These are phyloP conservation scores for Plasmodium coatneyi DNA, from an alignment of 169 alveolate genomes.

Conservation along the genomic window DNA sequence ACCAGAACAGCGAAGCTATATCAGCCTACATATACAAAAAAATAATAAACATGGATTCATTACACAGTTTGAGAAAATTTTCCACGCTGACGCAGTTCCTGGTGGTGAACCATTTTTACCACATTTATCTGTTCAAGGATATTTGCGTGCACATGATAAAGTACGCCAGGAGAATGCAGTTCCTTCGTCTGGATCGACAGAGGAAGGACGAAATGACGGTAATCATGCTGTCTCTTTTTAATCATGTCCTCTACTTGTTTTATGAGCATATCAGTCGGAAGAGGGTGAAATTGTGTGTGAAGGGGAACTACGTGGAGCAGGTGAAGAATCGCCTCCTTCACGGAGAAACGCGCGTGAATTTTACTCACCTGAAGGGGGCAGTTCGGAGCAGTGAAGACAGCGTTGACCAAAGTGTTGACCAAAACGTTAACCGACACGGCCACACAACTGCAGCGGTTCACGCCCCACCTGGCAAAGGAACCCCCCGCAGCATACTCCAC, in stretches of 20 bases:
- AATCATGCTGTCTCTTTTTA: not conserved
- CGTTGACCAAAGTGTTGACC: not conserved
- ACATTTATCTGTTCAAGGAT: slow-evolving; percentile 24
- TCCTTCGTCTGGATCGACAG: not conserved
- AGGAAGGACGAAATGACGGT: not conserved
- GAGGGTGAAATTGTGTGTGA: not conserved
- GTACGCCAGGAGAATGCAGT: not conserved
- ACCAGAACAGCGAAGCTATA: not conserved
- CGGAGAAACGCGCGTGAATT: slow-evolving; percentile 3
- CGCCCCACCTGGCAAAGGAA: not conserved
- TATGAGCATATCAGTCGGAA: slow-evolving; percentile 13
- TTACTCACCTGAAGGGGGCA: not conserved
- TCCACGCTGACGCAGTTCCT: not conserved
- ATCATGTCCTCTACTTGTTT: slow-evolving; percentile 30
- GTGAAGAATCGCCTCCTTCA: not conserved
- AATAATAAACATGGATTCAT: slow-evolving; percentile 30
- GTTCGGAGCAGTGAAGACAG: not conserved
- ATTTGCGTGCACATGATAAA: slow-evolving; percentile 24
- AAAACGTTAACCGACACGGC: not conserved
- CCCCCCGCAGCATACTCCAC: not conserved
- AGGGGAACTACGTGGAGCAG: not conserved
- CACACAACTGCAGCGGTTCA: not conserved
- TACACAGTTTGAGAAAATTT: not conserved
- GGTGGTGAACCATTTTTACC: not conserved
- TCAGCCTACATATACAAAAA: slow-evolving; percentile 26